Percentiles rank a stretch among this genome's conserved stretches.
These are phyloP conservation scores for Botrytis hyacinthi DNA, from an alignment of 2,329 filamentous ascomycete genomes.

Conservation along the genomic window DNA sequence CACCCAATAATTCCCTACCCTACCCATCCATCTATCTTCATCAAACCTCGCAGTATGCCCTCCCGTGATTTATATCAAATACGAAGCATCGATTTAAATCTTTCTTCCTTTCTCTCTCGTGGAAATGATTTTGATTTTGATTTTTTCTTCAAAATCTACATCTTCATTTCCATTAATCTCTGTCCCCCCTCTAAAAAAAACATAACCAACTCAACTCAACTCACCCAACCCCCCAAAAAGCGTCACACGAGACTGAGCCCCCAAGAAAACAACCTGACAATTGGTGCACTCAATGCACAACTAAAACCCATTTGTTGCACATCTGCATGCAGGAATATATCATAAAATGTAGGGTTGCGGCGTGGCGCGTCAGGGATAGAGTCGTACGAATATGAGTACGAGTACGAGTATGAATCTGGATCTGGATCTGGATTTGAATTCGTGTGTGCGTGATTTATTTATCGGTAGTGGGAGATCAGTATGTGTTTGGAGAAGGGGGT, in stretches of 20 bases:
- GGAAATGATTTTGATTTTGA: no score
- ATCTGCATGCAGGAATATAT: slow-evolving; percentile 1
- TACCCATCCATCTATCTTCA: no score
- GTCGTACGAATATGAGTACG: not conserved
- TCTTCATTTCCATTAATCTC: no score
- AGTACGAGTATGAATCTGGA: not conserved
- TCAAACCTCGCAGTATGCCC: no score
- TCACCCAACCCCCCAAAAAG: not conserved
- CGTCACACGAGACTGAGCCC: not conserved
- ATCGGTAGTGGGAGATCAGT: no score
- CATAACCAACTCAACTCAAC: not conserved
- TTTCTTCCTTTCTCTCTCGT: no score
- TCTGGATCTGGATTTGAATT: accelerated
- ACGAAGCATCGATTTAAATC: no score
- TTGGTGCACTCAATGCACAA: not conserved
- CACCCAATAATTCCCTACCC: no score
- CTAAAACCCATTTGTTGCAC: not conserved
- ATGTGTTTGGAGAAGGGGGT: no score
- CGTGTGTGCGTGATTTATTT: not conserved
- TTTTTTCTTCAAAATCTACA: no score
- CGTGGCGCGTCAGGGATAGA: not conserved
- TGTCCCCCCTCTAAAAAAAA: no score
- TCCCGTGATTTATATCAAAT: no score
- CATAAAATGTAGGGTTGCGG: not conserved
- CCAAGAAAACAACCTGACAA: not conserved